phyloP scores from a whole-genome alignment of 768 basidiomycete species.

The Auriscalpium microsporum region DNA sequence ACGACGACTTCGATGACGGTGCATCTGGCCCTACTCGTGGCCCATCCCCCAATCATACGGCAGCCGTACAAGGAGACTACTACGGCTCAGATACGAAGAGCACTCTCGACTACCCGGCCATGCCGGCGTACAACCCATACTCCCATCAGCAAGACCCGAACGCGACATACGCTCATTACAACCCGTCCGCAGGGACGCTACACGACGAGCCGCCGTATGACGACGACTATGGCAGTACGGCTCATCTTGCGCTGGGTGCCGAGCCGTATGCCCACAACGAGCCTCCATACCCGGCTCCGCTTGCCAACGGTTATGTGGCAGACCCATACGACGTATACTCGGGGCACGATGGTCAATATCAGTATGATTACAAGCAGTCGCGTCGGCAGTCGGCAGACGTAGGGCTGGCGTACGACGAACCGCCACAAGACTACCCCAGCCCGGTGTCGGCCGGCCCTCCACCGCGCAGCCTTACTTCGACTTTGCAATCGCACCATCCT shows the following conservation, averaged over 20 bases:
- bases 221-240: constrained; percentile 61
- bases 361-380: neutral
- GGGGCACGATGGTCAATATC: constrained; percentile 2
- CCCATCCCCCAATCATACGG: constrained; percentile 41
- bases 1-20: constrained; percentile 60
- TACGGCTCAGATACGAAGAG: constrained; percentile 44
- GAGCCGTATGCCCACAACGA: constrained; percentile 44
- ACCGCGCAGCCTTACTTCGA: neutral
- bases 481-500: neutral
- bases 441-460: neutral
- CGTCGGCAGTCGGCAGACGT: neutral
- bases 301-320: constrained; percentile 21
- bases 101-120: constrained; percentile 49
- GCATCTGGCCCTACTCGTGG: constrained; percentile 49
- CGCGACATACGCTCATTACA: constrained; percentile 43
- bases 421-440: neutral
- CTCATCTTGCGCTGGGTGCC: constrained; percentile 48
- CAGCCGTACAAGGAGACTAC: constrained; percentile 39
- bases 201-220: constrained; percentile 53
- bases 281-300: neutral
- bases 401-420: constrained; percentile 1
- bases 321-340: constrained; percentile 47
- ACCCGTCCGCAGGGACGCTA: constrained; percentile 49
- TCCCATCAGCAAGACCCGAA: constrained; percentile 43
- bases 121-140: constrained; percentile 74